Base-by-base conservation (phyloP, 2,329 filamentous ascomycete species). In the Neopestalotiopsis clavispora region DNA sequence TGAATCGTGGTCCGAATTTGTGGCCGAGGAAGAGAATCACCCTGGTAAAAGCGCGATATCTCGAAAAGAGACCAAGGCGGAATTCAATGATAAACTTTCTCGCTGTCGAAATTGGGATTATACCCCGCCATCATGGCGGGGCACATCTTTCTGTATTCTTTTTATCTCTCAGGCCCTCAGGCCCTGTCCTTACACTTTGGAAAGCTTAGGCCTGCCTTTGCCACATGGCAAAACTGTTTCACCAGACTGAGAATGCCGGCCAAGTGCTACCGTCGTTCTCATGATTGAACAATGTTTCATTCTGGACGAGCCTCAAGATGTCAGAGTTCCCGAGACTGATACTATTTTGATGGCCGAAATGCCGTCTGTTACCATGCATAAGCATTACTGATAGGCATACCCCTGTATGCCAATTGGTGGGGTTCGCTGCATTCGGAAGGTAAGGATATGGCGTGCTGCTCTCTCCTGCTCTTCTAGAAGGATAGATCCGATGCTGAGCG, bases 381-480 rank as follows among this genome's bases (percentile, higher is more conserved):
- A 32, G 23, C 57, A 38, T 30, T 10, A 14, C 30, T 23, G 23
- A 34, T 28, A 14, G 57, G 12, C 20, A 3, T n/a, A 59, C 57
- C 57, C 57, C 20, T 59, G 57, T 59, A 30, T n/a, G 4, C 57
- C 23, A n/a, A 30, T 23, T n/a, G 12, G 57, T 30, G 57, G 30
- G 23, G 28, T 23, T 30, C 23, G 3, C 57, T 59, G 10, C 13
- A 59, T 59, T 9, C 28, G 57, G 57, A 59, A 59, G 57, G 57
- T 59, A 28, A 59, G 9, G 9, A 3, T 34, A 30, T 59, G 57
- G 57, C 57, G 57, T 59, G 57, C 57, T 59, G 57, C 23, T 30
- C 5, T 9, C 57, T 59, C 57, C 57, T 59, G 57, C 57, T 59
- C 30, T 59, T 59, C 57, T 59, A 59, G 57, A 59, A 59, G 57